Conservation (phyloP, 768 basidiomycete species). For the Lentinula detonsa region DNA sequence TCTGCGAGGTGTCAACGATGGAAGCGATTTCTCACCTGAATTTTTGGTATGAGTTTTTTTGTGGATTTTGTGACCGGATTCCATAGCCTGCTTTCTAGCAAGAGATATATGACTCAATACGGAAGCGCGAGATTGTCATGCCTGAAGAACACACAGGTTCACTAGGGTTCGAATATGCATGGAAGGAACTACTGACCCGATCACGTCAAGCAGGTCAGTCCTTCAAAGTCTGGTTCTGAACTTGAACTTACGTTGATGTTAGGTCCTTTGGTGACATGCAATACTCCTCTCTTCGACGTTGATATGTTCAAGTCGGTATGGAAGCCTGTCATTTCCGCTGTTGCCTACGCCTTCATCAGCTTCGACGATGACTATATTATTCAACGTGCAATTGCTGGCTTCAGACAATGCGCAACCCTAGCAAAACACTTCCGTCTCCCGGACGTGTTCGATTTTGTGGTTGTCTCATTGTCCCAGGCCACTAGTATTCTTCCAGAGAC, state of each 20-base stretch:
- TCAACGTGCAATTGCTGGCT: slow-evolving; percentile 92
- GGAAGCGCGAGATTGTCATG: slow-evolving; percentile 92
- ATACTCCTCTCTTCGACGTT: slow-evolving; percentile 74
- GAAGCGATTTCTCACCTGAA: slow-evolving; percentile 74
- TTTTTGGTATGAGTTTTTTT: slow-evolving; percentile 57
- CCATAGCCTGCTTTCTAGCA: slow-evolving; percentile 40
- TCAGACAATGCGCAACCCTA: slow-evolving; percentile 91
- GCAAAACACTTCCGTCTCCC: slow-evolving; percentile 86
- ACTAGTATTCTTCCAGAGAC: slow-evolving; percentile 80
- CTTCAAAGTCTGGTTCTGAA: neutral
- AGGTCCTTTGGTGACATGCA: slow-evolving; percentile 73
- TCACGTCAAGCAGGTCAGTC: slow-evolving; percentile 68
- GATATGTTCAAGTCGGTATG: slow-evolving; percentile 95
- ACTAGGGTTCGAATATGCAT: slow-evolving; percentile 96
- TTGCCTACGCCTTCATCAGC: slow-evolving; percentile 92
- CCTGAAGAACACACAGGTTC: slow-evolving; percentile 97
- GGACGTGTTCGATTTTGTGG: slow-evolving; percentile 96
- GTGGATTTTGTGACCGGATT: no score
- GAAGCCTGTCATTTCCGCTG: slow-evolving; percentile 89
- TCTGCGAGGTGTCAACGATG: slow-evolving; percentile 87
- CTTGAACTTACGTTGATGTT: slow-evolving; percentile 6
- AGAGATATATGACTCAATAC: slow-evolving; percentile 90
- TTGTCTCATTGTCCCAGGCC: slow-evolving; percentile 86
- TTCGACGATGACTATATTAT: slow-evolving; percentile 97
- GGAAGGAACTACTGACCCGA: slow-evolving; percentile 89